phyloP scores from a whole-genome alignment of 2,329 filamentous ascomycete genomes.

The Calonectria ilicicola region DNA sequence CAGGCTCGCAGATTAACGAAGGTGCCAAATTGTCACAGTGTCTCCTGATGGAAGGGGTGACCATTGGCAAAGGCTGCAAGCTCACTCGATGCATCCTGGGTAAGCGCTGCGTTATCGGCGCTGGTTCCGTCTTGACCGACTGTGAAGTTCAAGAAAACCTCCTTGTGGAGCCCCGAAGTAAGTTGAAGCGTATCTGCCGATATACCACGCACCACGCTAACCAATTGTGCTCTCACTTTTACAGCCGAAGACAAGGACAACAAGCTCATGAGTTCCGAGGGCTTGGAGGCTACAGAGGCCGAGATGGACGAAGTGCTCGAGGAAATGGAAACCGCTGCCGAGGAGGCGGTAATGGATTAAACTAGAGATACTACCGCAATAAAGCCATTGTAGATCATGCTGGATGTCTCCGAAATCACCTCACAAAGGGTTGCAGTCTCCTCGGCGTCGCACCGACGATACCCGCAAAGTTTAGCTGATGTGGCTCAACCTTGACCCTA shows the following conservation, averaged over 20 bases:
- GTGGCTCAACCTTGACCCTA: background rate
- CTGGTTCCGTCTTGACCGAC: conserved; percentile 82
- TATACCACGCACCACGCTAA: conserved; percentile 23
- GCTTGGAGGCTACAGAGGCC: conserved; percentile 72
- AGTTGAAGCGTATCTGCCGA: conserved; percentile 49
- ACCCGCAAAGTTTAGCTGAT: background rate
- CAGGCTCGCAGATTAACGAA: conserved; percentile 86
- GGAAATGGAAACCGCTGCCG: conserved; percentile 51
- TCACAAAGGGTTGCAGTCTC: background rate
- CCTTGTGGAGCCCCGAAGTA: conserved; percentile 82
- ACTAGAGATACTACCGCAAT: background rate
- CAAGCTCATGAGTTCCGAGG: conserved; percentile 76
- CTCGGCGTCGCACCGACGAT: conserved; percentile 1
- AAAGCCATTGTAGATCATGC: background rate
- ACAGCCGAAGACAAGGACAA: conserved; percentile 75
- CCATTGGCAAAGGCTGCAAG: conserved; percentile 85
- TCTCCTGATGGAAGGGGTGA: conserved; percentile 91
- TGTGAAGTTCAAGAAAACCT: conserved; percentile 95
- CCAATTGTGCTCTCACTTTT: conserved; percentile 18
- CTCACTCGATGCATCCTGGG: conserved; percentile 91
- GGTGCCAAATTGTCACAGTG: conserved; percentile 91
- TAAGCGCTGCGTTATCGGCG: conserved; percentile 83
- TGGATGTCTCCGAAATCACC: conserved; percentile 4
- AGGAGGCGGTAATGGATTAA: conserved; percentile 42
- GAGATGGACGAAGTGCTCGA: conserved; percentile 68